Percentiles rank a stretch among this genome's conserved stretches.
phyloP scores from a whole-genome alignment of 2,329 filamentous ascomycete species.

The Amauroascus verrucosus region DNA sequence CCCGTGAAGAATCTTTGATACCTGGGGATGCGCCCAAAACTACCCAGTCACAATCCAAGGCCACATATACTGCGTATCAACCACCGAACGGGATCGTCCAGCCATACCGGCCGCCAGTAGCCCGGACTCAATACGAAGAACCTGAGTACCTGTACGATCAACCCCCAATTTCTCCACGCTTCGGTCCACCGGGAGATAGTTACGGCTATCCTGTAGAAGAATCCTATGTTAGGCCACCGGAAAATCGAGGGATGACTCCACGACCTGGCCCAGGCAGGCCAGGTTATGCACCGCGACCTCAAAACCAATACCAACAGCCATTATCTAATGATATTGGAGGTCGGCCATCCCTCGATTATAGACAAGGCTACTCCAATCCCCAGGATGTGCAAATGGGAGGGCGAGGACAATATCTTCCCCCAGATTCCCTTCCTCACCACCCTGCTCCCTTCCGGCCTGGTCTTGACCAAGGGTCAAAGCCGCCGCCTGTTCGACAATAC shows the following conservation, averaged over 20 bases:
- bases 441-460: conserved; percentile 47
- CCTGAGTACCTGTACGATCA: conserved; percentile 64
- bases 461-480: conserved; percentile 38
- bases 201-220: conserved; percentile 17
- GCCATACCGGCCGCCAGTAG: conserved; percentile 38
- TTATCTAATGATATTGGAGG: not conserved
- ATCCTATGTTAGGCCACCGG: conserved; percentile 6
- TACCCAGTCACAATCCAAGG: conserved; percentile 15
- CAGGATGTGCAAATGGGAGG: conserved; percentile 18
- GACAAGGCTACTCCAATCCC: not conserved
- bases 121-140: conserved; percentile 30
- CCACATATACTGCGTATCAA: conserved; percentile 31
- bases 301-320: conserved; percentile 3
- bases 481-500: conserved; percentile 46
- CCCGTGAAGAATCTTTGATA: conserved; percentile 26
- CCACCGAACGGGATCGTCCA: conserved; percentile 25
- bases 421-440: conserved; percentile 47
- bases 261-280: conserved; percentile 3
- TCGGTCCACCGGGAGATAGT: conserved; percentile 15
- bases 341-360: conserved; percentile 4
- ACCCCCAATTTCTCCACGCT: conserved; percentile 30
- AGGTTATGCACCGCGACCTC: not conserved
- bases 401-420: conserved; percentile 19
- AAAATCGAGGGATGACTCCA: conserved; percentile 15
- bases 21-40: conserved; percentile 26